These are phyloP conservation scores for Intubia oerlemansii DNA, from an alignment of 2,329 filamentous ascomycete genomes.

Conservation along the genomic window DNA sequence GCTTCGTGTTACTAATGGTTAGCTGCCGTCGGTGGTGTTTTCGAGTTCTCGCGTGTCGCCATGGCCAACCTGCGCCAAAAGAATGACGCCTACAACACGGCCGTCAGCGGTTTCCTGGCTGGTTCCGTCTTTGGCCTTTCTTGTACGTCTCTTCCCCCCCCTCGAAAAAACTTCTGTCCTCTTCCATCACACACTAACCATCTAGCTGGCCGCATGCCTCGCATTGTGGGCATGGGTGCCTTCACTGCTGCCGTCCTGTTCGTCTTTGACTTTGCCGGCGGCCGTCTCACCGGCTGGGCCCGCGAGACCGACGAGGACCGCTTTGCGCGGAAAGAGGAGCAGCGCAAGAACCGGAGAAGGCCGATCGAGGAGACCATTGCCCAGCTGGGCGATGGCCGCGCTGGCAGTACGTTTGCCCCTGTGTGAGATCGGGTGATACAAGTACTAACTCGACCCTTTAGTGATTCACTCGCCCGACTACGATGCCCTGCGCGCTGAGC, in stretches of 20 bases:
- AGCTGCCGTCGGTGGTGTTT: constrained; percentile 54
- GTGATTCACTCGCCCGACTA: constrained; percentile 67
- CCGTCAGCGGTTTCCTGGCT: constrained; percentile 54
- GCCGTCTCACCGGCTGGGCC: constrained; percentile 25
- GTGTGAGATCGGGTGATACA: background rate
- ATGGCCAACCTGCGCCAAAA: constrained; percentile 71
- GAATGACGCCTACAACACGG: constrained; percentile 57
- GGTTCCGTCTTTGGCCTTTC: constrained; percentile 52
- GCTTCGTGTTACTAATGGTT: too few species aligned
- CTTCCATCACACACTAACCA: background rate
- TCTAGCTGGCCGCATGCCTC: constrained; percentile 42
- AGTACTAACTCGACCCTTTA: background rate
- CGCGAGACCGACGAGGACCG: constrained; percentile 40
- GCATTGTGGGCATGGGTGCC: constrained; percentile 45
- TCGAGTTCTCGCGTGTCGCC: constrained; percentile 55
- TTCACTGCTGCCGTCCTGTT: constrained; percentile 34
- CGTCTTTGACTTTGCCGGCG: constrained; percentile 47
- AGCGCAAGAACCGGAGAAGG: constrained; percentile 53
- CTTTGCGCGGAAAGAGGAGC: constrained; percentile 51
- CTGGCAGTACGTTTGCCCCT: constrained; percentile 20
- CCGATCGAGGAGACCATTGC: constrained; percentile 61
- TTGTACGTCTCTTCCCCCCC: constrained; percentile 42
- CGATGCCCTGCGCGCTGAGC: constrained; percentile 60
- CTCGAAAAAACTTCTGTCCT: too few species aligned
- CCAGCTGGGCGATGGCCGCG: constrained; percentile 70